Percentiles rank a stretch among this genome's conserved stretches.
Evolutionary conservation across 2,329 filamentous ascomycete genomes (phyloP).

Genomic region (Mariannaea elegans): DNA sequence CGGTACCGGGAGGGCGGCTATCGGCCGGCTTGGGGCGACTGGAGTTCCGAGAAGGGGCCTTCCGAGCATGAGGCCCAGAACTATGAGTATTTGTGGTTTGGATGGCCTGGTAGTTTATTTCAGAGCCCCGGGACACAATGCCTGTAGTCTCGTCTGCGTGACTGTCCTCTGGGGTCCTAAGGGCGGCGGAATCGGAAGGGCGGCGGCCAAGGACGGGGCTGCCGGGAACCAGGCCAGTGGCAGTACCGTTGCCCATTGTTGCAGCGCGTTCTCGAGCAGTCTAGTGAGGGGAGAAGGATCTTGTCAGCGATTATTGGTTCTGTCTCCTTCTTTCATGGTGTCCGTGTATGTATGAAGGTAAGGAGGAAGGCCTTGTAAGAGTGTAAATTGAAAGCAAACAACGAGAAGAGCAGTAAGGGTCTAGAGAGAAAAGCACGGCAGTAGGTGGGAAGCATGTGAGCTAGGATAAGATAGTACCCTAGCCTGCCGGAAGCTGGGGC

Average conservation of each 20-base stretch:
- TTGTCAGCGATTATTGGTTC: conserved; percentile 18
- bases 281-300: conserved; percentile 37
- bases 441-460: conserved; percentile 25
- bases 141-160: conserved; percentile 53
- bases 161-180: conserved; percentile 34
- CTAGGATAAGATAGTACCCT: conserved; percentile 20
- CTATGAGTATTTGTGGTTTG: conserved; percentile 34
- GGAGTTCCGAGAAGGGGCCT: conserved; percentile 17
- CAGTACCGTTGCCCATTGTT: conserved; percentile 46
- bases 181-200: conserved; percentile 26
- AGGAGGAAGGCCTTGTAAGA: not conserved
- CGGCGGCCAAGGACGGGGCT: conserved; percentile 28
- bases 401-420: not conserved
- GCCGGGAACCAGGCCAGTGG: conserved; percentile 26
- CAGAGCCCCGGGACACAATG: conserved; percentile 47
- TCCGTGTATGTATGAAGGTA: not conserved
- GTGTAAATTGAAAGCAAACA: not conserved
- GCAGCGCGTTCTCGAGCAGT: conserved; percentile 54
- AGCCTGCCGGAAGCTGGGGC: conserved; percentile 17
- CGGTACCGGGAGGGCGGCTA: conserved; percentile 3
- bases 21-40: conserved; percentile 22
- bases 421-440: not conserved
- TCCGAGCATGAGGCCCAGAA: conserved; percentile 28
- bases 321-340: not conserved
- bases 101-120: conserved; percentile 52